Base-by-base conservation (phyloP, 305 asterid genomes). In the Fraxinus sp. region DNA sequence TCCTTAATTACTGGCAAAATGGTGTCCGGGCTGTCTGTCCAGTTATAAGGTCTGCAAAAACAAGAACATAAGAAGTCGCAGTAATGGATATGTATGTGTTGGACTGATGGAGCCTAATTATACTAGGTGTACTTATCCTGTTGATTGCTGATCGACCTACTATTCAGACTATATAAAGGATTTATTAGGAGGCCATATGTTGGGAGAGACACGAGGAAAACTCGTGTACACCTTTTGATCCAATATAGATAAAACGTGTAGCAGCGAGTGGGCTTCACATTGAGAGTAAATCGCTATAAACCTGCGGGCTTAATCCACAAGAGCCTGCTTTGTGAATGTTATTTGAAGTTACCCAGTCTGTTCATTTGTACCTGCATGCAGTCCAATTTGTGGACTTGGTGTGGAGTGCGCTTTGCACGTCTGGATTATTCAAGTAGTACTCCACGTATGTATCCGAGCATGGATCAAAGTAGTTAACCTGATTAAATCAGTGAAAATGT, bases 331-430 rank as follows among this genome's bases (percentile, higher is more conserved):
- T 52, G 62, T 46, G 57, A 52, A 57, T n/a, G 33, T 64, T 9
- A 64, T 22, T 64, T 64, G 4, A 64, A 64, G 72, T 64, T 64
- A 24, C 32, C 26, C 71, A 59, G 18, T 66, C 14, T 24, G 35
- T 35, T 9, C 32, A 33, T 30, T 32, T 30, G 37, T 78, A 84
- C 89, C 83, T 66, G 89, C 88, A 84, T 28, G 20, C 49, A 3
- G 26, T 62, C 88, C 90, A 87, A 33, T 77, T 26, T 77, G 88
- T 84, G 62, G 88, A 86, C 24, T 39, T 82, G 75, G 79, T 86
- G 83, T 87, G 90, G 76, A 87, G 82, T 36, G 90, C 88, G 30
- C 33, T 74, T 82, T 87, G 90, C 14, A 87, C 88, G 26, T 73
- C 80, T 28, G 86, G 82, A 24, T 84, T 82, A 41, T 87, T 87